phyloP scores from a whole-genome alignment of 768 basidiomycete species.

The Tylopilus rubrobrunneus region DNA sequence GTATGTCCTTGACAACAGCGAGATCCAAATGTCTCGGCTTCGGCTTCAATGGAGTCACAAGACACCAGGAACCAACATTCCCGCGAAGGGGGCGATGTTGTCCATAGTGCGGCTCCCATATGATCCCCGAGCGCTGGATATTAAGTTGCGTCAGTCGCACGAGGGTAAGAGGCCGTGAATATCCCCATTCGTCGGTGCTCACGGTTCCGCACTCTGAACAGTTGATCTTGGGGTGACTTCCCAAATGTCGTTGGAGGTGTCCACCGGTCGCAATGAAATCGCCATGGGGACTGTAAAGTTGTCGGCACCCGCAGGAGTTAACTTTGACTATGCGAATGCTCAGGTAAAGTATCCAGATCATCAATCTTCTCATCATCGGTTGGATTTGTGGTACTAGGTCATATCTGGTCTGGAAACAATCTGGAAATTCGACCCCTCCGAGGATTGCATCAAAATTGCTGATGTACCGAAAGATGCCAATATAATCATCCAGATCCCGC shows the following conservation, averaged over 20 bases:
- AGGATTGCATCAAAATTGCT: constrained; percentile 42
- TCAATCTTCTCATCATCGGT: constrained; percentile 10
- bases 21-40: constrained; percentile 61
- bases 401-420: constrained; percentile 15
- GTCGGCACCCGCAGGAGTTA: constrained; percentile 48
- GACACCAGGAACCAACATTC: constrained; percentile 17
- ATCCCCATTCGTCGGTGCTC: constrained; percentile 15
- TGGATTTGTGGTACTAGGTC: neutral
- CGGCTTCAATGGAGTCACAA: constrained; percentile 63
- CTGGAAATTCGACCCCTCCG: constrained; percentile 34
- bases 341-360: constrained; percentile 35
- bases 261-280: constrained; percentile 68
- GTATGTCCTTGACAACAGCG: constrained; percentile 63
- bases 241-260: constrained; percentile 52
- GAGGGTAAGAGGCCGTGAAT: constrained; percentile 18
- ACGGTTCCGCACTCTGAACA: constrained; percentile 25
- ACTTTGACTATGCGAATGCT: constrained; percentile 44
- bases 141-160: constrained; percentile 57
- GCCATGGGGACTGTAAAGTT: constrained; percentile 50
- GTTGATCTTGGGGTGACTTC: constrained; percentile 64
- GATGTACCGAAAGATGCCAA: constrained; percentile 46
- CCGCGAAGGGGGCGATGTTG: constrained; percentile 29
- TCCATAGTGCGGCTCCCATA: constrained; percentile 58
- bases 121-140: constrained; percentile 59
- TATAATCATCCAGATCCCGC: constrained; percentile 55